These are phyloP conservation scores for Chaetomiaceae sp. DNA, from an alignment of 2,329 filamentous ascomycete species.

Conservation along the genomic window DNA sequence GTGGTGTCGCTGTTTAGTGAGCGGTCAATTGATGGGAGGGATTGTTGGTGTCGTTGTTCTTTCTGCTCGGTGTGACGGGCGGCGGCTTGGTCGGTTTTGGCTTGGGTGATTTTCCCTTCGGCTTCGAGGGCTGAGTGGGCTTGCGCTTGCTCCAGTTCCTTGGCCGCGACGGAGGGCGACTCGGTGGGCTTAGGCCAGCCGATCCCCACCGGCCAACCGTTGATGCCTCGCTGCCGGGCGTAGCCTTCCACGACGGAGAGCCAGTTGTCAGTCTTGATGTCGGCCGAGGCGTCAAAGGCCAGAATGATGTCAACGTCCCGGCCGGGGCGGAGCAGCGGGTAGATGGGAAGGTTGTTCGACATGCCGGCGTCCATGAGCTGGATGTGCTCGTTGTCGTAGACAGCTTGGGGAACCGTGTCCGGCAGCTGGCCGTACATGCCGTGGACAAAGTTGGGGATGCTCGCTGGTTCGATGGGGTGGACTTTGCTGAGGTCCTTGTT, in stretches of 20 bases:
- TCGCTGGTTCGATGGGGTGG: slow-evolving; percentile 88
- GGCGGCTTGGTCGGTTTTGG: slow-evolving; percentile 43
- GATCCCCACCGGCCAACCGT: slow-evolving; percentile 90
- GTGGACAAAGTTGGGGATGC: slow-evolving; percentile 81
- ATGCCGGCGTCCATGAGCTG: slow-evolving; percentile 96
- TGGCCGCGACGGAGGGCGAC: slow-evolving; percentile 51
- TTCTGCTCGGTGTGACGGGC: slow-evolving; percentile 22
- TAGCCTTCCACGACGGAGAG: slow-evolving; percentile 91
- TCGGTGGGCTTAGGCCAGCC: slow-evolving; percentile 73
- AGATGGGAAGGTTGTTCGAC: slow-evolving; percentile 96
- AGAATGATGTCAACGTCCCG: slow-evolving; percentile 84
- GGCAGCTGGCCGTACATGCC: slow-evolving; percentile 74
- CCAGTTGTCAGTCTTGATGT: slow-evolving; percentile 94
- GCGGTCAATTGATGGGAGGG: too few species aligned
- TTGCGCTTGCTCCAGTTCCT: slow-evolving; percentile 63
- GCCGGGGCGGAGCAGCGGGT: slow-evolving; percentile 83
- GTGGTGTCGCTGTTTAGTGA: too few species aligned
- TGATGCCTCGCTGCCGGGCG: slow-evolving; percentile 79
- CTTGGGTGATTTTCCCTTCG: slow-evolving; percentile 56
- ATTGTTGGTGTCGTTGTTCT: too few species aligned
- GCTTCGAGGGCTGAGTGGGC: slow-evolving; percentile 54
- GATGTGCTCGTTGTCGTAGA: slow-evolving; percentile 65
- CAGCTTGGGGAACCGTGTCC: slow-evolving; percentile 67
- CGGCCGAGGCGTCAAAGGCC: slow-evolving; percentile 90
- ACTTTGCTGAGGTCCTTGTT: slow-evolving; percentile 84